These are phyloP conservation scores for Chloromonas sp. DNA, from an alignment of 163 green algal species.

Conservation along the genomic window DNA sequence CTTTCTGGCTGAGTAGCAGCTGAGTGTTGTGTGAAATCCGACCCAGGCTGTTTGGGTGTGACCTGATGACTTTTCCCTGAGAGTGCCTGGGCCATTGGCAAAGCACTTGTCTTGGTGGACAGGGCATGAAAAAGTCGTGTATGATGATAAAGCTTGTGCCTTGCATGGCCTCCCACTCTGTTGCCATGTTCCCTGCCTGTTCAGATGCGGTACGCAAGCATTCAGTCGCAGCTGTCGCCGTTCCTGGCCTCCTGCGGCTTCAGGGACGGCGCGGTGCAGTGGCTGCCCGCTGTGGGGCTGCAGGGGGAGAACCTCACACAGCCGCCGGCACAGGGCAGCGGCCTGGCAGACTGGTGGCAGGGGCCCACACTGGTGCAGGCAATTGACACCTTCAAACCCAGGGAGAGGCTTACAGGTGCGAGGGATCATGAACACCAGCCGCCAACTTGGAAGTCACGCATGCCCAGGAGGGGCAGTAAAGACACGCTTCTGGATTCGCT, in stretches of 20 bases:
- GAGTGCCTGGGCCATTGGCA: too few species aligned
- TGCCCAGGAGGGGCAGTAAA: too few species aligned
- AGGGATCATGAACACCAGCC: neutral
- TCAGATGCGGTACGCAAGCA: slow-evolving; percentile 72
- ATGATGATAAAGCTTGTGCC: too few species aligned
- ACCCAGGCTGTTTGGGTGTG: too few species aligned
- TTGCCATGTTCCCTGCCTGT: slow-evolving; percentile 74
- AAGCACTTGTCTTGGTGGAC: too few species aligned
- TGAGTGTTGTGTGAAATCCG: too few species aligned
- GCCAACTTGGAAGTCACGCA: too few species aligned
- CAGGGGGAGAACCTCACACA: slow-evolving; percentile 77
- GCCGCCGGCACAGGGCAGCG: slow-evolving; percentile 28
- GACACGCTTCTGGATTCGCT: too few species aligned
- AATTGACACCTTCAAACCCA: slow-evolving; percentile 75
- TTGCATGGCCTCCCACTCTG: too few species aligned
- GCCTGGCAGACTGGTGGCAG: slow-evolving; percentile 40
- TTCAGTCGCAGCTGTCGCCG: slow-evolving; percentile 64
- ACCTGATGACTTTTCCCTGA: too few species aligned
- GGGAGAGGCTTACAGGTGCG: slow-evolving; percentile 40
- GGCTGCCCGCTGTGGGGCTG: slow-evolving; percentile 73
- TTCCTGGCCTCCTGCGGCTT: slow-evolving; percentile 75
- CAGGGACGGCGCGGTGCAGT: slow-evolving; percentile 57
- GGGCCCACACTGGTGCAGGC: slow-evolving; percentile 58
- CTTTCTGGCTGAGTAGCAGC: too few species aligned
- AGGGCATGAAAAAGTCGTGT: too few species aligned